Conservation (phyloP, 371 early-diverging fungal species). For the Zopfochytrium polystomum region DNA sequence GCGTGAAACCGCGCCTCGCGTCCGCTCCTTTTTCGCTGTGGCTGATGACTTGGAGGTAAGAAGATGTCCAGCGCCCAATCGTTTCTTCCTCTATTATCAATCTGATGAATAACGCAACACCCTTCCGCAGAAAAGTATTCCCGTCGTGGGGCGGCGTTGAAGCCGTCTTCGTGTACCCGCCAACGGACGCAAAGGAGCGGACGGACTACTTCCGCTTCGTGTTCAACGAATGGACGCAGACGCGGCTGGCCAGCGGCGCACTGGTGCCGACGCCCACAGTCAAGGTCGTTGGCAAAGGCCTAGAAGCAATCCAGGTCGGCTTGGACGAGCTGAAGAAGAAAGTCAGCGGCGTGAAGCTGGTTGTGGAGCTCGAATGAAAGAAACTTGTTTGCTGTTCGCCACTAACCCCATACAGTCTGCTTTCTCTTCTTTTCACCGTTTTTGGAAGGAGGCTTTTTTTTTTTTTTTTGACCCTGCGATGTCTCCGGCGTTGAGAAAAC, state of each 20-base stretch:
- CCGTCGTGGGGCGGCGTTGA: slow-evolving; percentile 11
- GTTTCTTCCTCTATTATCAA: too few species aligned
- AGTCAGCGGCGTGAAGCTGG: slow-evolving; percentile 13
- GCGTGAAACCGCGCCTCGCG: slow-evolving; percentile 3
- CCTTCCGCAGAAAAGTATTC: too few species aligned
- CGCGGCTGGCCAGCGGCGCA: background rate
- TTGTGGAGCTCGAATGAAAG: slow-evolving; percentile 12
- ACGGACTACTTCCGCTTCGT: slow-evolving; percentile 5
- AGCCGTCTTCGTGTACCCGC: slow-evolving; percentile 5
- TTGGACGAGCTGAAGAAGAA: slow-evolving; percentile 11
- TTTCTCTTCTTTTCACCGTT: too few species aligned
- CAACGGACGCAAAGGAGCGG: slow-evolving; percentile 3
- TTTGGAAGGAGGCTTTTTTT: too few species aligned
- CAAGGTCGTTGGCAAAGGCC: slow-evolving; percentile 9
- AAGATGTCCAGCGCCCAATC: slow-evolving; percentile 9
- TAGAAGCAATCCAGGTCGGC: slow-evolving; percentile 2
- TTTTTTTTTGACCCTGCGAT: too few species aligned
- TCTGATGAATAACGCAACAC: too few species aligned
- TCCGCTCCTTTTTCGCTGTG: slow-evolving; percentile 18
- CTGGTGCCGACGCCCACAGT: slow-evolving; percentile 11
- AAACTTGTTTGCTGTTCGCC: too few species aligned
- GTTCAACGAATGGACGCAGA: slow-evolving; percentile 11
- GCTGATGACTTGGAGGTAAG: slow-evolving; percentile 12
- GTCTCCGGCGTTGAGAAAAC: too few species aligned
- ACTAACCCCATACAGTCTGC: too few species aligned